Conservation (phyloP, 345 rosid species). For the Cardamine occulta region DNA sequence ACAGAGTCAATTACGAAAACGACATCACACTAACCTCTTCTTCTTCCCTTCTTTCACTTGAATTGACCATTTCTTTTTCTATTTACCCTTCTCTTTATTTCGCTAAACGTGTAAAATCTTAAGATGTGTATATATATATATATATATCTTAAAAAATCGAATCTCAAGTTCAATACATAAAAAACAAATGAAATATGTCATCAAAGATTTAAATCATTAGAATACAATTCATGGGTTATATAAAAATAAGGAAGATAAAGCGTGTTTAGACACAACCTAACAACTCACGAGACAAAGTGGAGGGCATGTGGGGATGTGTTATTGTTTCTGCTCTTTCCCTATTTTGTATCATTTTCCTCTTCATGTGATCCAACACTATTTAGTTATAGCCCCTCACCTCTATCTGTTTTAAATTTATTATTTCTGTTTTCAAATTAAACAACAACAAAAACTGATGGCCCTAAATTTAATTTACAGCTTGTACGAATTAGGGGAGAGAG, state of each 20-base stretch:
- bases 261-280: conserved; percentile 35
- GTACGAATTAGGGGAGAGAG: not conserved
- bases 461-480: conserved; percentile 1
- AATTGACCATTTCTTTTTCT: conserved; percentile 29
- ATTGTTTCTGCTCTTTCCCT: conserved; percentile 40
- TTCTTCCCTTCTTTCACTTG: conserved; percentile 38
- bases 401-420: not conserved
- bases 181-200: not conserved
- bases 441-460: conserved; percentile 1
- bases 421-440: not conserved
- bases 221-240: conserved; percentile 26
- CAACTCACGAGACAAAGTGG: conserved; percentile 46
- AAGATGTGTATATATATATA: not conserved
- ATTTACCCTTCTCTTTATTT: not conserved
- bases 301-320: conserved; percentile 44
- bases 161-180: conserved; percentile 4
- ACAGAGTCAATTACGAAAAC: conserved; percentile 39
- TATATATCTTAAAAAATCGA: not conserved
- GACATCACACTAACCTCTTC: conserved; percentile 41
- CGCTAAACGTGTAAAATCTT: not conserved
- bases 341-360: conserved; percentile 27
- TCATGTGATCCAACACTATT: conserved; percentile 43
- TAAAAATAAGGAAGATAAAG: conserved; percentile 21
- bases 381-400: conserved; percentile 24
- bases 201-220: not conserved